Conservation (phyloP, 208 protist species). For the Trichomonas vaginalis region DNA sequence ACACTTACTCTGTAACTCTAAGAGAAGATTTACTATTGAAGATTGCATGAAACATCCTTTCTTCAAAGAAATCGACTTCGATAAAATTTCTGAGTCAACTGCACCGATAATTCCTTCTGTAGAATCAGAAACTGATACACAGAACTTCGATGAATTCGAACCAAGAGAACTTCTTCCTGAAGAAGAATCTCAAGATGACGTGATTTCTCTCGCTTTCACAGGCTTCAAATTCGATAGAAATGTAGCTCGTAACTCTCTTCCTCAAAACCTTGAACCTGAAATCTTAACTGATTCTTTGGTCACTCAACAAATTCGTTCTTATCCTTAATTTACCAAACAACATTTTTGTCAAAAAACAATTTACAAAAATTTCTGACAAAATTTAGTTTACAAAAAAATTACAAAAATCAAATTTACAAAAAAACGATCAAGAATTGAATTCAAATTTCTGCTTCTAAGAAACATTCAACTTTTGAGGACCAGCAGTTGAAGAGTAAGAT, state of each 20-base stretch:
- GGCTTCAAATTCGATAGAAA: neutral
- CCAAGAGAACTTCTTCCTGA: neutral
- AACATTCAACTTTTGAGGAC: neutral
- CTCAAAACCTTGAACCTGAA: neutral
- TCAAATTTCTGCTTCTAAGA: neutral
- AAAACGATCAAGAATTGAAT: no score
- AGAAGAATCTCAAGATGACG: neutral
- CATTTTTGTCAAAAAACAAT: no score
- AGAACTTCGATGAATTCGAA: slow-evolving; percentile 7
- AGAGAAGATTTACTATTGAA: neutral
- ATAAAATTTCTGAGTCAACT: neutral
- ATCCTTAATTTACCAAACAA: no score
- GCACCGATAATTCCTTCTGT: neutral
- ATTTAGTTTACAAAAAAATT: no score
- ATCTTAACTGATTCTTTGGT: no score
- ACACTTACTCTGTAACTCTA: neutral
- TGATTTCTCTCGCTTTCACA: neutral
- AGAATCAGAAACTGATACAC: neutral
- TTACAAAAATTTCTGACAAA: no score
- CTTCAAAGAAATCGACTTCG: neutral
- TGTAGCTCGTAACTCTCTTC: neutral
- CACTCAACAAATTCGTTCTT: no score
- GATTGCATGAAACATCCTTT: neutral
- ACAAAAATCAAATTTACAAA: no score
- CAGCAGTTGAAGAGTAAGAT: neutral